Conservation (phyloP, 2,329 filamentous ascomycete genomes). For the Blastomyces gilchristii region DNA sequence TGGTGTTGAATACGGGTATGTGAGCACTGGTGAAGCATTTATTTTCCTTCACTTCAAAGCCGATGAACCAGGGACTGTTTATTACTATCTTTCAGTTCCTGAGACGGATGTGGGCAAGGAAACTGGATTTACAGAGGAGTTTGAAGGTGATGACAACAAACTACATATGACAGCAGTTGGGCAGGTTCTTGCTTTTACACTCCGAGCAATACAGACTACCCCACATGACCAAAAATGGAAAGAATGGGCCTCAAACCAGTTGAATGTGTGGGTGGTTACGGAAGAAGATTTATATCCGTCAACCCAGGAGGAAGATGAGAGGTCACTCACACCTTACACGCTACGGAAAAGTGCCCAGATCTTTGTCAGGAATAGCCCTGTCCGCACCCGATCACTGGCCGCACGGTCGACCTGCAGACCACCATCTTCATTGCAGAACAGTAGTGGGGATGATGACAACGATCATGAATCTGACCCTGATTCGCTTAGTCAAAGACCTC, state of each 20-base stretch:
- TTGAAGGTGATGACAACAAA: slow-evolving; percentile 13
- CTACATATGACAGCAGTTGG: slow-evolving; percentile 26
- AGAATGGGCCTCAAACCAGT: slow-evolving; percentile 9
- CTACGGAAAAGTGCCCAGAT: slow-evolving; percentile 7
- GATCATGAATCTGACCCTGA: slow-evolving; percentile 11
- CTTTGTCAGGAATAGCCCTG: slow-evolving; percentile 8
- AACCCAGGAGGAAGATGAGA: slow-evolving; percentile 13
- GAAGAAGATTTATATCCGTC: slow-evolving; percentile 15
- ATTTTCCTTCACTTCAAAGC: slow-evolving; percentile 35
- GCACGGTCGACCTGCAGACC: slow-evolving; percentile 9
- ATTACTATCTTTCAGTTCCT: slow-evolving; percentile 27
- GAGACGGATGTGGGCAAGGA: slow-evolving; percentile 22
- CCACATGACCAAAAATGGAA: slow-evolving; percentile 17
- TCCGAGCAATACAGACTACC: slow-evolving; percentile 19
- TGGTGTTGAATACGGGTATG: slow-evolving; percentile 36
- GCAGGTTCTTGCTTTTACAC: slow-evolving; percentile 25
- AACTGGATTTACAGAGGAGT: slow-evolving; percentile 16
- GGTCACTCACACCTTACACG: not conserved
- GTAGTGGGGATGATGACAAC: slow-evolving; percentile 9
- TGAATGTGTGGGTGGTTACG: slow-evolving; percentile 20
- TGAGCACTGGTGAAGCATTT: slow-evolving; percentile 37
- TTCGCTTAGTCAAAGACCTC: slow-evolving; percentile 13
- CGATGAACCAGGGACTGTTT: slow-evolving; percentile 22
- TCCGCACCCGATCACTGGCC: slow-evolving; percentile 10
- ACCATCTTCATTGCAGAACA: not conserved